Percentiles rank a stretch among this genome's conserved stretches.
Evolutionary conservation across 129 eudicot genomes (phyloP).

Genomic region (Flaveria sonorensis): DNA sequence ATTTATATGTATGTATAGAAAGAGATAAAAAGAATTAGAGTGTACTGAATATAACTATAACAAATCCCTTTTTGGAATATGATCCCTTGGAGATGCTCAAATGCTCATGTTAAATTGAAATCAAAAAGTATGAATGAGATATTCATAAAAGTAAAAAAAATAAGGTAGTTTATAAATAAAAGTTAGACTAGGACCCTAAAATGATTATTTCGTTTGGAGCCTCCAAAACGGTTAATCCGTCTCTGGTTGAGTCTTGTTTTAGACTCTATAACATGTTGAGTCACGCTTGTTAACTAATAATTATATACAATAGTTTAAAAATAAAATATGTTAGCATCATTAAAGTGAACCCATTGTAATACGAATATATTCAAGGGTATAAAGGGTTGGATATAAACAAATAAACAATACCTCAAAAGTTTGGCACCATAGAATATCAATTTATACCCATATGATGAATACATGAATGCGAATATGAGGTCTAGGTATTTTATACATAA

Average conservation of each 20-base stretch:
- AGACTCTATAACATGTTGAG: background rate
- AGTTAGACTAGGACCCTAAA: too few species aligned
- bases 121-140: too few species aligned
- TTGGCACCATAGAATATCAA: background rate
- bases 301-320: background rate
- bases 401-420: background rate
- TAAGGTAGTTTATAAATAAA: too few species aligned
- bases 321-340: background rate
- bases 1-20: too few species aligned
- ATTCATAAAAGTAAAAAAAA: too few species aligned
- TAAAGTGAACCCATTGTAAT: background rate
- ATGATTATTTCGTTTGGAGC: too few species aligned
- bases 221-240: too few species aligned
- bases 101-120: too few species aligned
- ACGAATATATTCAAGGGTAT: background rate
- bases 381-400: background rate
- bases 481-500: background rate
- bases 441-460: background rate
- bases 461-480: conserved; percentile 2
- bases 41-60: too few species aligned
- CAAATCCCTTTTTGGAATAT: too few species aligned
- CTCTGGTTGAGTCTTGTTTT: background rate
- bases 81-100: too few species aligned
- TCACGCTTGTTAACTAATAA: background rate
- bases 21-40: too few species aligned